Evolutionary conservation across 2,329 filamentous ascomycete genomes (phyloP).

Genomic region (Fusarium napiforme): DNA sequence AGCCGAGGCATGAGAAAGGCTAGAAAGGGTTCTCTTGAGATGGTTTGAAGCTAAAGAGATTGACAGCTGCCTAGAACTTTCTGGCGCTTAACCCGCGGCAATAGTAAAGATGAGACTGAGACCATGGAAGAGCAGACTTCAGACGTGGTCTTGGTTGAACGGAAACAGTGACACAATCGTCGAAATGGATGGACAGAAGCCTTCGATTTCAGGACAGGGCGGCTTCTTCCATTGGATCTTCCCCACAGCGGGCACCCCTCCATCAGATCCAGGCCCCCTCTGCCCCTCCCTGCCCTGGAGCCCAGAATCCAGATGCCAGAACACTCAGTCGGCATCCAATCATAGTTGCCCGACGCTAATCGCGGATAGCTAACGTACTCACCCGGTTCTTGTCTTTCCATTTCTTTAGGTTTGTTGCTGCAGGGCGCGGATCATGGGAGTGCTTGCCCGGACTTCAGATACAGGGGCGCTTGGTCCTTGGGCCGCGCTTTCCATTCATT

Average conservation of each 20-base stretch:
- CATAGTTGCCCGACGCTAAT: constrained; percentile 21
- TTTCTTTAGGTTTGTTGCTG: constrained; percentile 8
- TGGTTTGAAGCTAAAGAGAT: constrained; percentile 18
- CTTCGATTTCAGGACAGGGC: constrained; percentile 23
- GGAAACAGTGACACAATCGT: constrained; percentile 1
- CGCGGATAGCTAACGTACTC: constrained; percentile 1
- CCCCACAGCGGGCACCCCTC: constrained; percentile 25
- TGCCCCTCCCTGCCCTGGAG: constrained; percentile 1
- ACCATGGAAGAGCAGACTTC: background rate
- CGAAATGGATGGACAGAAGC: background rate
- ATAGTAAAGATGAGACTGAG: constrained; percentile 8
- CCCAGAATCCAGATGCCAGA: constrained; percentile 26
- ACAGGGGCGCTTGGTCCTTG: constrained; percentile 26
- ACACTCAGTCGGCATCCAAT: constrained; percentile 27
- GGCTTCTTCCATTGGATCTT: constrained; percentile 6
- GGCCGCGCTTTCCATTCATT: constrained; percentile 40
- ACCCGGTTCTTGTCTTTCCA: background rate
- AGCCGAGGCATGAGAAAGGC: background rate
- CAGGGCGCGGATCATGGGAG: constrained; percentile 30
- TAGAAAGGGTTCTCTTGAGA: background rate
- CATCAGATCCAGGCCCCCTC: background rate
- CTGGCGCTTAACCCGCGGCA: constrained; percentile 38
- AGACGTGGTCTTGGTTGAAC: background rate
- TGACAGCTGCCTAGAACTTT: constrained; percentile 31
- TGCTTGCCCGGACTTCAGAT: constrained; percentile 22